Evolutionary conservation across 2,329 filamentous ascomycete genomes (phyloP).

Genomic region (Calonectria naviculata): DNA sequence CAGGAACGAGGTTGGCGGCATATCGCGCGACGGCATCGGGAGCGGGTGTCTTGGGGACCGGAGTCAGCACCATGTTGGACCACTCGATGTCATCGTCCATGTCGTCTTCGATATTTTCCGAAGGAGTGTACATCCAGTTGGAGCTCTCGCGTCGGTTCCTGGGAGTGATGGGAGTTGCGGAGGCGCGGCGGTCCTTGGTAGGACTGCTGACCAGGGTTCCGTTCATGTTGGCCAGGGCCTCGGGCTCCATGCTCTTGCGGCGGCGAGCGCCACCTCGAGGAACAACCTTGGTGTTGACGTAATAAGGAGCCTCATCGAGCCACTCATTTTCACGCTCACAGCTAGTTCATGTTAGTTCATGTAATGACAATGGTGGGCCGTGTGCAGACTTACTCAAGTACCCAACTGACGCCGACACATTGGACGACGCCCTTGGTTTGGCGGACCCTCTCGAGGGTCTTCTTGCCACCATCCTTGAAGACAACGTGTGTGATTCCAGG

Average conservation of each 20-base stretch:
- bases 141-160: constrained; percentile 65
- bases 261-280: constrained; percentile 78
- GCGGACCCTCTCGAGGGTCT: constrained; percentile 84
- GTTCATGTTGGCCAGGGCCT: constrained; percentile 75
- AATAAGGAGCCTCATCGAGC: constrained; percentile 78
- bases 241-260: constrained; percentile 85
- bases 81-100: constrained; percentile 55
- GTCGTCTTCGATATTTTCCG: constrained; percentile 53
- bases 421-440: constrained; percentile 79
- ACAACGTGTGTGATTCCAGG: constrained; percentile 89
- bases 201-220: constrained; percentile 66
- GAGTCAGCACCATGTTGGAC: constrained; percentile 60
- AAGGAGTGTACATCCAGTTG: constrained; percentile 66
- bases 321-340: constrained; percentile 82
- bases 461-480: constrained; percentile 86
- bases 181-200: constrained; percentile 53
- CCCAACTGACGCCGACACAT: constrained; percentile 90
- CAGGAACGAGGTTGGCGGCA: constrained; percentile 59
- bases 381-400: constrained; percentile 76
- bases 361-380: not conserved
- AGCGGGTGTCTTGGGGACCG: constrained; percentile 68
- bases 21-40: constrained; percentile 65
- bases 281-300: constrained; percentile 73
- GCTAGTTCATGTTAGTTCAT: constrained; percentile 55
- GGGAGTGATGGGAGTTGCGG: constrained; percentile 62